Conservation (phyloP, 352 stramenopile genomes). For the Plasmopara halstedii region DNA sequence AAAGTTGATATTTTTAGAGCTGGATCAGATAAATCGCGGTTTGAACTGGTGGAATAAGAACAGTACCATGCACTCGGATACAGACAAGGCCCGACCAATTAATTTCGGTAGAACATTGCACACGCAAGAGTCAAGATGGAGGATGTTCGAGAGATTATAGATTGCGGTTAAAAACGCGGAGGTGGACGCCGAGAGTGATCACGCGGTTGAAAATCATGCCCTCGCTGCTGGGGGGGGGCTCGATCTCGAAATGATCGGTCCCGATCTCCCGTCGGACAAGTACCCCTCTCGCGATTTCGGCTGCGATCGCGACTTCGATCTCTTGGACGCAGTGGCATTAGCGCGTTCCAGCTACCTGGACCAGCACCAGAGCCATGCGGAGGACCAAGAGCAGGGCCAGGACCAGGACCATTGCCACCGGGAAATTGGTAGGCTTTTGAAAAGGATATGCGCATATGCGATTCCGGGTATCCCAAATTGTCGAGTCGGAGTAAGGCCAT, state of each 20-base stretch:
- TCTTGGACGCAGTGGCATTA: constrained; percentile 21
- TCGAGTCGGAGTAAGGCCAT: constrained; percentile 61
- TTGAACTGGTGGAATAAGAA: too few relatives aligned
- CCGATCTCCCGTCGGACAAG: constrained; percentile 15
- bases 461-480: constrained; percentile 66
- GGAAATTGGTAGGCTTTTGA: constrained; percentile 53
- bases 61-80: too few relatives aligned
- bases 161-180: constrained; percentile 22
- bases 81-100: too few relatives aligned
- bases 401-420: constrained; percentile 2
- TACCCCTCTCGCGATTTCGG: constrained; percentile 28
- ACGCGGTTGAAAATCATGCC: constrained; percentile 21
- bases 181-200: constrained; percentile 26
- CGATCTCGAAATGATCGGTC: constrained; percentile 27
- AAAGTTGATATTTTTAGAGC: too few relatives aligned
- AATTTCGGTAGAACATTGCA: too few relatives aligned
- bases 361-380: constrained; percentile 18
- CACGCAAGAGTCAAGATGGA: too few relatives aligned
- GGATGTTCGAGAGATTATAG: too few relatives aligned
- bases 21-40: too few relatives aligned
- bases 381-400: constrained; percentile 17
- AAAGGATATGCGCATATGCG: constrained; percentile 75
- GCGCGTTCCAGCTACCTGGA: constrained; percentile 19
- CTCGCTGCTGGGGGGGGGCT: constrained; percentile 21
- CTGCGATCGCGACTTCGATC: constrained; percentile 44